Evolutionary conservation across 2,329 filamentous ascomycete species (phyloP).

Genomic region (Geosmithia flava): DNA sequence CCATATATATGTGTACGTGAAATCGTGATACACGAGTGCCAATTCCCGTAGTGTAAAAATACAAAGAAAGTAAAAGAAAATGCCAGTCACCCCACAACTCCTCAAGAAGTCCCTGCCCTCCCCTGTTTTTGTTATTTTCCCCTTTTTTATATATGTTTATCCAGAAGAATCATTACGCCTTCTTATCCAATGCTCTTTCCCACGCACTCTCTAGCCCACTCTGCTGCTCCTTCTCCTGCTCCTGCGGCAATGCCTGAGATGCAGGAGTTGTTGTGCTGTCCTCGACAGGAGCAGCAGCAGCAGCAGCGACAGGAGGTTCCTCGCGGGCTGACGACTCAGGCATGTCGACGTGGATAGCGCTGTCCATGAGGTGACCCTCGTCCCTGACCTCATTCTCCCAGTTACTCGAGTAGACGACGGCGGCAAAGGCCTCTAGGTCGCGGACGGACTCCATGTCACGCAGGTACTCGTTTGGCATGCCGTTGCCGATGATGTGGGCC

Average conservation of each 20-base stretch:
- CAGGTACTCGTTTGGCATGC: slow-evolving; percentile 58
- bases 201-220: slow-evolving; percentile 55
- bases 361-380: slow-evolving; percentile 17
- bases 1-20: neutral
- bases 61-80: neutral
- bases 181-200: slow-evolving; percentile 41
- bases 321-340: slow-evolving; percentile 6
- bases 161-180: neutral
- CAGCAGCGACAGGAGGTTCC: slow-evolving; percentile 1
- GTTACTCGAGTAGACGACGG: slow-evolving; percentile 79
- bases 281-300: slow-evolving; percentile 4
- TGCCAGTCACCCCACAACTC: neutral
- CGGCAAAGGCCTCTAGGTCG: slow-evolving; percentile 73
- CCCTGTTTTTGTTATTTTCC: neutral
- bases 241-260: neutral
- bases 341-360: slow-evolving; percentile 18
- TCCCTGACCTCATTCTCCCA: slow-evolving; percentile 54
- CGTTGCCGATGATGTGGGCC: slow-evolving; percentile 78
- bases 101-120: neutral
- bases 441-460: slow-evolving; percentile 64
- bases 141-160: neutral
- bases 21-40: neutral
- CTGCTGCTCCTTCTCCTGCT: slow-evolving; percentile 17
- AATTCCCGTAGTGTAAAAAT: no score
- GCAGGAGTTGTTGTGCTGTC: slow-evolving; percentile 2